Percentiles rank a stretch among this genome's conserved stretches.
Evolutionary conservation across 495 filamentous ascomycete genomes (phyloP).

Genomic region (Aspergillus homomorphus): DNA sequence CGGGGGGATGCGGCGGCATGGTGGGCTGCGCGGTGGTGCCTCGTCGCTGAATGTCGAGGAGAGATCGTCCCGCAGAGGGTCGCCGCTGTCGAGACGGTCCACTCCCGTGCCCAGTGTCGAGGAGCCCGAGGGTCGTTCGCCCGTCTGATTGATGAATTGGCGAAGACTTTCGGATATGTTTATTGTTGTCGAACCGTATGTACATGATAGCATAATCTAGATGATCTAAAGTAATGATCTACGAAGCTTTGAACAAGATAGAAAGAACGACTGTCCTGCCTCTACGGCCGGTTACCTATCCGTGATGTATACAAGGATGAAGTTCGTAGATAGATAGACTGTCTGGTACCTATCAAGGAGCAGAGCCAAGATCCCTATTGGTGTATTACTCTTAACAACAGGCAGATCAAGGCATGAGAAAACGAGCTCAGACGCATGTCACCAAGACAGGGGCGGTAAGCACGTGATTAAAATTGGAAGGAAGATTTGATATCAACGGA

Average conservation of each 20-base stretch:
- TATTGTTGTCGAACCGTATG: too few relatives aligned
- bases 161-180: too few relatives aligned
- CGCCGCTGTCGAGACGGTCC: constrained; percentile 30
- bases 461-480: background rate
- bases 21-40: constrained; percentile 14
- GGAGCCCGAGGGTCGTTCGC: background rate
- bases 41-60: constrained; percentile 25
- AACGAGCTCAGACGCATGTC: too few relatives aligned
- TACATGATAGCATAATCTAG: background rate
- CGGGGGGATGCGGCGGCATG: background rate
- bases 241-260: background rate
- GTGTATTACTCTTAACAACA: too few relatives aligned
- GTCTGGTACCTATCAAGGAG: too few relatives aligned
- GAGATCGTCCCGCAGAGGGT: constrained; percentile 14
- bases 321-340: too few relatives aligned
- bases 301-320: too few relatives aligned
- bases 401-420: too few relatives aligned
- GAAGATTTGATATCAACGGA: background rate
- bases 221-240: background rate
- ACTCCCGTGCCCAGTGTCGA: constrained; percentile 15
- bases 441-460: background rate
- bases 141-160: too few relatives aligned
- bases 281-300: too few relatives aligned
- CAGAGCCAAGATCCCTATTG: too few relatives aligned
- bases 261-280: too few relatives aligned